phyloP scores from a whole-genome alignment of 1,139 yeast species.

The Wickerhamomyces sp. region DNA sequence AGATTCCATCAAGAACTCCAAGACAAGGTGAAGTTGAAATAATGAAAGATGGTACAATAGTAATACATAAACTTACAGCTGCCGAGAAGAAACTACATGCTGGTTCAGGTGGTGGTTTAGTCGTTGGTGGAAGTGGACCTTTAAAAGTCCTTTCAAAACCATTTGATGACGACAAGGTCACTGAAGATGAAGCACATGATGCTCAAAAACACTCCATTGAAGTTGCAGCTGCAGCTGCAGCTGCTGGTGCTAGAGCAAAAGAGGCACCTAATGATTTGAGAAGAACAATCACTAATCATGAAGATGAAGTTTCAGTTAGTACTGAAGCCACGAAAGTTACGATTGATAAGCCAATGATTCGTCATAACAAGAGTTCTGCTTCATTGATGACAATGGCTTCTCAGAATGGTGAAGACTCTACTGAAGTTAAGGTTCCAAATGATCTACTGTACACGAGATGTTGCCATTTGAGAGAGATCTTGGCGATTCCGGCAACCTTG shows the following conservation, averaged over 20 bases:
- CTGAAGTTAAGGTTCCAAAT: constrained; percentile 33
- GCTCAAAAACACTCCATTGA: constrained; percentile 24
- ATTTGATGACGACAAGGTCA: constrained; percentile 5
- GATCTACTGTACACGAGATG: constrained; percentile 71
- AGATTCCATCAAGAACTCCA: constrained; percentile 61
- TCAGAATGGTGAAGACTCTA: constrained; percentile 20
- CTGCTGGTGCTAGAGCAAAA: constrained; percentile 31
- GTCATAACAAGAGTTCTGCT: constrained; percentile 28
- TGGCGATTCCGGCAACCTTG: constrained; percentile 72
- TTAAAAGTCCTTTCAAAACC: constrained; percentile 33
- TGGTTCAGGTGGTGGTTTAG: constrained; percentile 64
- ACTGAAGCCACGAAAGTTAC: constrained; percentile 37
- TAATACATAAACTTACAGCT: constrained; percentile 56
- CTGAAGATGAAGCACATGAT: constrained; percentile 7
- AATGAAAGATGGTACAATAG: constrained; percentile 51
- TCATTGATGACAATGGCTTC: constrained; percentile 21
- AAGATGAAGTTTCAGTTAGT: constrained; percentile 41
- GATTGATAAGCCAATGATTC: constrained; percentile 48
- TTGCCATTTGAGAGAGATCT: constrained; percentile 67
- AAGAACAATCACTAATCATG: constrained; percentile 26
- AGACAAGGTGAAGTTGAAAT: constrained; percentile 69
- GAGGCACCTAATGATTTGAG: constrained; percentile 26
- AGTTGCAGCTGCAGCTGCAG: constrained; percentile 31
- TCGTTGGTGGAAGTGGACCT: constrained; percentile 76
- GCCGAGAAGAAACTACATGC: constrained; percentile 52